Evolutionary conservation across 2,329 filamentous ascomycete species (phyloP).

Genomic region (Moelleriella libera): DNA sequence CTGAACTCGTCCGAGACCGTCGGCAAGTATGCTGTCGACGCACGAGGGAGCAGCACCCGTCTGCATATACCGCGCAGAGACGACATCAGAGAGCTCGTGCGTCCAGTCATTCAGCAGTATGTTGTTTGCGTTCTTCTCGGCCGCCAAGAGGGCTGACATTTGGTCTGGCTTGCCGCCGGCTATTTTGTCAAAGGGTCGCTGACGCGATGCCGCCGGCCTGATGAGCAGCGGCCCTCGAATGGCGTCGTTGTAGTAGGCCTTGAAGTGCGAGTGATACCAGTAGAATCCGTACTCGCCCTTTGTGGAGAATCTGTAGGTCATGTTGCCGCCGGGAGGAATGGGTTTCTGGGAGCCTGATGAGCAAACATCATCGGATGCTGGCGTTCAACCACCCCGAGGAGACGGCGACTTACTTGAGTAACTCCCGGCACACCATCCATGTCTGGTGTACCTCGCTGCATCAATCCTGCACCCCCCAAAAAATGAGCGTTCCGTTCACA

Average conservation of each 20-base stretch:
- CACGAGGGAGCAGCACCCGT: slow-evolving; percentile 1
- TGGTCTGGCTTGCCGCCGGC: background rate
- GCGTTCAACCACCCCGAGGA: no score
- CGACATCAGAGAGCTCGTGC: slow-evolving; percentile 1
- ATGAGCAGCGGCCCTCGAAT: slow-evolving; percentile 2
- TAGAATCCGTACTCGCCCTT: slow-evolving; percentile 2
- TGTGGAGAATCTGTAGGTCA: slow-evolving; percentile 1
- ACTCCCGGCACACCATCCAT: slow-evolving; percentile 4
- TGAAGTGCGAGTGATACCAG: slow-evolving; percentile 5
- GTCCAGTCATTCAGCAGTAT: slow-evolving; percentile 4
- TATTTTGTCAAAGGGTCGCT: background rate
- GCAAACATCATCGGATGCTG: no score
- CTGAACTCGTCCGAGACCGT: slow-evolving; percentile 1
- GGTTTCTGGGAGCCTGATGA: background rate
- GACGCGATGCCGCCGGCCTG: slow-evolving; percentile 1
- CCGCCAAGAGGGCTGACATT: background rate
- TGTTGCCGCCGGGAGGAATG: slow-evolving; percentile 1
- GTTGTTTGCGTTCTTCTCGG: background rate
- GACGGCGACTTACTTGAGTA: background rate
- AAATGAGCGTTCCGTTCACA: no score
- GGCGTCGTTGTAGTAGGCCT: slow-evolving; percentile 3
- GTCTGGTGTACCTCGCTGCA: slow-evolving; percentile 1
- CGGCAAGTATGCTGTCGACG: slow-evolving; percentile 3
- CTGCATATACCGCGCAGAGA: background rate
- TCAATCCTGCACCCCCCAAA: background rate